These are phyloP conservation scores for Ophiognomonia clavigignenti-juglandacearum DNA, from an alignment of 2,329 filamentous ascomycete species.

Conservation along the genomic window DNA sequence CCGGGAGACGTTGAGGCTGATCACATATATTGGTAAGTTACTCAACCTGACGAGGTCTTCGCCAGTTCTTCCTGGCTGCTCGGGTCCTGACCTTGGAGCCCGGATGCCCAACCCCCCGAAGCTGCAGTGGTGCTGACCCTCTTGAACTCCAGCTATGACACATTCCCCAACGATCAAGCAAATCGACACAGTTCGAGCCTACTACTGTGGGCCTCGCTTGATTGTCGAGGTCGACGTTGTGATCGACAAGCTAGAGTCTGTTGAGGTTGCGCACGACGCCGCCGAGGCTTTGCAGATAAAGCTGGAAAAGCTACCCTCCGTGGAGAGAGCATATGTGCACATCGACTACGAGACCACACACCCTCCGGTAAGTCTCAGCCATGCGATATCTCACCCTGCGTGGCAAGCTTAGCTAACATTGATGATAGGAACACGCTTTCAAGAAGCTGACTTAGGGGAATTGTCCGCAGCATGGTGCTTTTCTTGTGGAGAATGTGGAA, in stretches of 20 bases:
- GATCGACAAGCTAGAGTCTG: slow-evolving; percentile 70
- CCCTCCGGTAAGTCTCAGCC: slow-evolving; percentile 55
- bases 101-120: no score
- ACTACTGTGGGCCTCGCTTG: slow-evolving; percentile 80
- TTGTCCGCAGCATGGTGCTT: no score
- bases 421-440: slow-evolving; percentile 3
- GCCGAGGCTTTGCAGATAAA: slow-evolving; percentile 93
- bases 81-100: no score
- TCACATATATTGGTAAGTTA: slow-evolving; percentile 75
- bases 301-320: slow-evolving; percentile 82
- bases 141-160: slow-evolving; percentile 68
- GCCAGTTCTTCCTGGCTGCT: no score
- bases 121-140: no score
- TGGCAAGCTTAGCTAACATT: background rate
- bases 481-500: no score
- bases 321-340: slow-evolving; percentile 92
- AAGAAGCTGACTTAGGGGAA: slow-evolving; percentile 5
- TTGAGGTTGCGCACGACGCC: slow-evolving; percentile 82
- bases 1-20: slow-evolving; percentile 80
- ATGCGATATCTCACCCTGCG: background rate
- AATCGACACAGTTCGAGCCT: slow-evolving; percentile 92
- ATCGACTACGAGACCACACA: slow-evolving; percentile 98
- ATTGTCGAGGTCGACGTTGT: slow-evolving; percentile 96
- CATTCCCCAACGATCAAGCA: slow-evolving; percentile 76
- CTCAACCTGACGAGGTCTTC: no score